Base-by-base conservation (phyloP, 805 yeast genomes). In the Candida fluviatilis region DNA sequence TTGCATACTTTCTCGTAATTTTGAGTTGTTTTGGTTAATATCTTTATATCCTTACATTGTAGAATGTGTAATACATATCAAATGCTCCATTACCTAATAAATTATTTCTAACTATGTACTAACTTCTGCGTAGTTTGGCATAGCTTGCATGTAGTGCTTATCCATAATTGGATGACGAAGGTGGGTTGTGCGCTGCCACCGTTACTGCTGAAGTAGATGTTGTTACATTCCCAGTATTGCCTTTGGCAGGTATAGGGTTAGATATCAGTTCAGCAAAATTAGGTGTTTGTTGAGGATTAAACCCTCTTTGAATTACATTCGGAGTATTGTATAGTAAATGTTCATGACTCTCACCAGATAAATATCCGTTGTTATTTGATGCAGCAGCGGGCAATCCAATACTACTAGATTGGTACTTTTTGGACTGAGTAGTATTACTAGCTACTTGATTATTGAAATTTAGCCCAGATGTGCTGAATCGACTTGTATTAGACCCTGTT, bases 241-340 rank as follows among this genome's bases (percentile, higher is more conserved):
- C 18, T n/a, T 17, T 18, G 15, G 36, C 39, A 36, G 18, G 5
- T 26, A 18, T 31, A 13, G 23, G 18, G 14, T 13, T 31, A 14
- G 25, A 17, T 13, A 31, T 16, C 4, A 24, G 34, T 11, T 16
- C 25, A 7, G 24, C 6, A 16, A 31, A 17, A 12, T 18, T 18
- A 4, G 34, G 34, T 13, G 18, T 6, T n/a, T 17, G 34, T 31
- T 31, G 34, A 7, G 24, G 24, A 19, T 31, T 18, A 31, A 17
- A 31, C 16, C 32, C 32, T 10, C 18, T 11, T 31, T 31, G 34
- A n/a, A n/a, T n/a, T n/a, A n/a, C n/a, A n/a, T n/a, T n/a, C 13
- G 23, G 18, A 19, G n/a, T 31, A 31, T 12, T 31, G 24, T 21
- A 21, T 21, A 6, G 24, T 12, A 31, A 18, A 19, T 31, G 23